Percentiles rank a stretch among this genome's conserved stretches.
Conservation (phyloP, 169 alveolate genomes). For the Toxoplasma gondii region DNA sequence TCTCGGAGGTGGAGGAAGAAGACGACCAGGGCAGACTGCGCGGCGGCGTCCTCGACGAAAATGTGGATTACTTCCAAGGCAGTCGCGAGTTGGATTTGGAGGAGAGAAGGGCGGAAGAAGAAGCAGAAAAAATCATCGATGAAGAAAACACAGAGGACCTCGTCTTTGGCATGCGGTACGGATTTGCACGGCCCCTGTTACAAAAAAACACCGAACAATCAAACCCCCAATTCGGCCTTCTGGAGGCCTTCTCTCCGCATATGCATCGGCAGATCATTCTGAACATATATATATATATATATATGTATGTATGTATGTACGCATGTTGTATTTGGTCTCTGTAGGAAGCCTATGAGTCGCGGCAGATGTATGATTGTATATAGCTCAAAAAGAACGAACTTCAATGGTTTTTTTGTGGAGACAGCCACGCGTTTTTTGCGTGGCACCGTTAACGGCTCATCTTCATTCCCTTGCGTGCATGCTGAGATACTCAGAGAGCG, state of each 20-base stretch:
- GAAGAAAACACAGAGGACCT: conserved; percentile 39
- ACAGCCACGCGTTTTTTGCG: no score
- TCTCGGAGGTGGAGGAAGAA: conserved; percentile 37
- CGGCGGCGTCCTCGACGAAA: conserved; percentile 28
- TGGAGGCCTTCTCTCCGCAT: no score
- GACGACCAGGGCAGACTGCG: conserved; percentile 35
- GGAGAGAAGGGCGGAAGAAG: conserved; percentile 34
- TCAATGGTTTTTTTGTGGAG: no score
- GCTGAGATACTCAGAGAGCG: no score
- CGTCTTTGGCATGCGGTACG: conserved; percentile 41
- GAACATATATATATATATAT: not conserved
- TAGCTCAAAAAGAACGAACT: no score
- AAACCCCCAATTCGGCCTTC: not conserved
- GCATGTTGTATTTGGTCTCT: not conserved
- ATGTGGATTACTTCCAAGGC: conserved; percentile 26
- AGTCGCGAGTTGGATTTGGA: conserved; percentile 30
- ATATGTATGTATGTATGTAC: not conserved
- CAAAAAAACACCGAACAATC: not conserved
- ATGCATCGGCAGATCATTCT: not conserved
- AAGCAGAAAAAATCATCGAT: conserved; percentile 37
- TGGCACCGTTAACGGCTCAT: no score
- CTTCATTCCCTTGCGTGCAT: no score
- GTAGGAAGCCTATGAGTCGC: not conserved
- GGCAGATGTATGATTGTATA: no score
- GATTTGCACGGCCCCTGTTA: not conserved